A percentile compares a stretch with the other conserved stretches of the same genome.
Conservation (phyloP, 1,284 basidiomycete species). For the Marasmius sp. region DNA sequence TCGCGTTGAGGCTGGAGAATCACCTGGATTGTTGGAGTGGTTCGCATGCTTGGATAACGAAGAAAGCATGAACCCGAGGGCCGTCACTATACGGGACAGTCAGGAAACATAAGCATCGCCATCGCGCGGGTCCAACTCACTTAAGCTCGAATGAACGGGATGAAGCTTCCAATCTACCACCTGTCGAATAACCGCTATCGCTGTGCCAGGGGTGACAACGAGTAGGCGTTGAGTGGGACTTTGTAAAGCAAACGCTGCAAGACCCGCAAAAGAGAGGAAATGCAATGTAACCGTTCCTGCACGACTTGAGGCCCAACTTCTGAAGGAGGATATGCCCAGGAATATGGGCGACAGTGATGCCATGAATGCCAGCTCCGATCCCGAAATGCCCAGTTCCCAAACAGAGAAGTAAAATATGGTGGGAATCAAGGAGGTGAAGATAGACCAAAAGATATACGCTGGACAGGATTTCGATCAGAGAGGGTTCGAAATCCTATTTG, state of each 20-base stretch:
- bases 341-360: constrained; percentile 67
- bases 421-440: constrained; percentile 80
- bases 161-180: constrained; percentile 54
- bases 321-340: constrained; percentile 47
- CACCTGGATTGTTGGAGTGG: constrained; percentile 80
- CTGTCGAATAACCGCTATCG: constrained; percentile 50
- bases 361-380: constrained; percentile 72
- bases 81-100: constrained; percentile 47
- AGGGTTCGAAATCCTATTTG: constrained; percentile 4
- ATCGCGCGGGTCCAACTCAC: constrained; percentile 40
- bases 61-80: constrained; percentile 67
- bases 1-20: constrained; percentile 12
- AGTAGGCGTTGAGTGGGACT: constrained; percentile 58
- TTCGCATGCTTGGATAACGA: constrained; percentile 80
- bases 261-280: constrained; percentile 53
- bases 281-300: constrained; percentile 50
- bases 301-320: constrained; percentile 44
- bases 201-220: constrained; percentile 56
- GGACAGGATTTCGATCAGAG: constrained; percentile 4
- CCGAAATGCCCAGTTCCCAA: constrained; percentile 83
- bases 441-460: constrained; percentile 89
- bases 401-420: constrained; percentile 92
- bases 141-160: constrained; percentile 53
- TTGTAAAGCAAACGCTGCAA: constrained; percentile 59
- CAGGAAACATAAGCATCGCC: background rate